Base-by-base conservation (phyloP, 805 yeast species). In the Starmera amethionina region DNA sequence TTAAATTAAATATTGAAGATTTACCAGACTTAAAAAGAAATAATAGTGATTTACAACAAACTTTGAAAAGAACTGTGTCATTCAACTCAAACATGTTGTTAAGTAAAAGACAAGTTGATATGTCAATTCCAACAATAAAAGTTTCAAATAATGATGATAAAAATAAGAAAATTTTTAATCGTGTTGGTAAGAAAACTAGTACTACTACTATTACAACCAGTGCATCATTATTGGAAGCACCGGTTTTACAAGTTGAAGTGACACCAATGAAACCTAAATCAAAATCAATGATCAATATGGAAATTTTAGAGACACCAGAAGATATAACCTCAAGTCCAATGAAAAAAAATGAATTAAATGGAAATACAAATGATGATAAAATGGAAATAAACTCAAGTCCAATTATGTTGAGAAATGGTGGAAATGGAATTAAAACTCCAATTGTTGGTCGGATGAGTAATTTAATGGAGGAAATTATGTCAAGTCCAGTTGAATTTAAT, bases 161-260 rank as follows among this genome's bases (percentile, higher is more conserved):
- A 25, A 34, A 34, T 11, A 34, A 34, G 16, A 34, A 34, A 13
- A 49, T 52, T 7, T 55, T 55, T 35, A 50, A 45, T 39, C 50
- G 58, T 39, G 59, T 53, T 18, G 55, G 59, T n/a, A 53, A 49
- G 31, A 52, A 44, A 35, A 36, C 36, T 7, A n/a, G 7, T 9
- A n/a, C 27, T 6, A 30, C 9, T n/a, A 9, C 18, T 3, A 11
- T 30, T 5, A 19, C 34, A 13, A n/a, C 34, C 4, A 13, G 18
- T 27, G 38, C 47, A 6, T 9, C 41, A 27, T 40, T 38, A 18
- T 16, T 42, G 9, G 34, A 38, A 4, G 40, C 42, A 16, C 44
- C 56, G 3, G 42, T 50, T n/a, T 45, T 52, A 3, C 59, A 55
- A 37, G 58, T 55, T 12, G 52, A 48, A n/a, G 56, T 46, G 3